Conservation (phyloP, 1,284 basidiomycete species). For the Grifola frondosa region DNA sequence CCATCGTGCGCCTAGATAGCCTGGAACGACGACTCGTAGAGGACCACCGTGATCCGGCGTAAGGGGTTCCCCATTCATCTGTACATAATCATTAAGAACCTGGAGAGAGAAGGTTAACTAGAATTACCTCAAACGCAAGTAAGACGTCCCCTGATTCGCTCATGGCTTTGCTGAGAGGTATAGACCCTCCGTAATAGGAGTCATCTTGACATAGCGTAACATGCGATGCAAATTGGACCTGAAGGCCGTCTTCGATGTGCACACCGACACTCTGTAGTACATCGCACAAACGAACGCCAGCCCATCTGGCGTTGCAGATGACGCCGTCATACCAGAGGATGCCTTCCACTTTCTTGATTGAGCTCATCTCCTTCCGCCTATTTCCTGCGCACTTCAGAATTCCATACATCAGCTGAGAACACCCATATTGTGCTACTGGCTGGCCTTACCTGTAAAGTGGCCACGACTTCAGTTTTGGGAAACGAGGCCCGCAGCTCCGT, state of each 20-base stretch:
- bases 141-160: slow-evolving; percentile 49
- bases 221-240: slow-evolving; percentile 64
- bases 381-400: slow-evolving; percentile 62
- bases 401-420: background rate
- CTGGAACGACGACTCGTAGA: slow-evolving; percentile 68
- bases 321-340: slow-evolving; percentile 64
- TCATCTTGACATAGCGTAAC: slow-evolving; percentile 62
- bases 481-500: slow-evolving; percentile 44
- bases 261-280: slow-evolving; percentile 48
- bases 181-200: slow-evolving; percentile 58
- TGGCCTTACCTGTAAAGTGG: slow-evolving; percentile 54
- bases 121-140: slow-evolving; percentile 59
- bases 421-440: too few species aligned
- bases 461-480: slow-evolving; percentile 46
- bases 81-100: slow-evolving; percentile 7
- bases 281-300: slow-evolving; percentile 54
- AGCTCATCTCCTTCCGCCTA: slow-evolving; percentile 64
- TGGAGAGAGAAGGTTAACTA: background rate
- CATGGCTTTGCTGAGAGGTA: slow-evolving; percentile 52
- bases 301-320: slow-evolving; percentile 62
- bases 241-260: slow-evolving; percentile 33
- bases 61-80: slow-evolving; percentile 69
- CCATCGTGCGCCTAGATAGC: slow-evolving; percentile 72
- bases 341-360: slow-evolving; percentile 43
- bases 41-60: slow-evolving; percentile 68